A percentile compares a stretch with the other conserved stretches of the same genome.
phyloP scores from a whole-genome alignment of 169 alveolate species.

The Sarcocystis neurona region DNA sequence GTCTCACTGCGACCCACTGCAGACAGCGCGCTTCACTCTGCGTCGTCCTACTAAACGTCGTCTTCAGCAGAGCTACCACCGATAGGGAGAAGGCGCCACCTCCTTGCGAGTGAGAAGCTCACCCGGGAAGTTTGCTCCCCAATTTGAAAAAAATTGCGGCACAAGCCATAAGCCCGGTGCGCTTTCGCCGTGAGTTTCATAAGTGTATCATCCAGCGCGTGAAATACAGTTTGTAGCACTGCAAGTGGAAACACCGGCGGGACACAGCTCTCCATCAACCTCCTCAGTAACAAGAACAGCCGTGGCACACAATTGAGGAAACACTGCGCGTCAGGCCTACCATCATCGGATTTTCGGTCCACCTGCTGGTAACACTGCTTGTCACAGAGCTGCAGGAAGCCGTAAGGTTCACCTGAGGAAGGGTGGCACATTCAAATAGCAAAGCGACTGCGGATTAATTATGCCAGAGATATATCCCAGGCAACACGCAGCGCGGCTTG shows the following conservation, averaged over 20 bases:
- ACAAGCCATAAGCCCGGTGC: conserved; percentile 15
- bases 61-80: too few species aligned
- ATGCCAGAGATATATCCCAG: too few species aligned
- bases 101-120: too few species aligned
- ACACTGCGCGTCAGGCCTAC: background rate
- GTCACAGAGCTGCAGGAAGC: conserved; percentile 34
- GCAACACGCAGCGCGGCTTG: too few species aligned
- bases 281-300: background rate
- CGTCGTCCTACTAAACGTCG: too few species aligned
- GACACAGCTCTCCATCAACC: background rate
- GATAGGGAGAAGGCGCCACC: too few species aligned
- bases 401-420: background rate
- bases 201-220: conserved; percentile 20
- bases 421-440: too few species aligned
- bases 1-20: too few species aligned
- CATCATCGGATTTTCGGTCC: background rate
- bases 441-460: too few species aligned
- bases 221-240: conserved; percentile 3
- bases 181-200: conserved; percentile 7
- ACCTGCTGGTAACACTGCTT: background rate
- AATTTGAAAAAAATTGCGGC: background rate
- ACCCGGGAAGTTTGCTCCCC: conserved; percentile 8
- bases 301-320: background rate
- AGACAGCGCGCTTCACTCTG: too few species aligned
- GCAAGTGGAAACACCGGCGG: background rate